A percentile compares a stretch with the other conserved stretches of the same genome.
These are phyloP conservation scores for Suillus americanus DNA, from an alignment of 768 basidiomycete genomes.

Conservation along the genomic window DNA sequence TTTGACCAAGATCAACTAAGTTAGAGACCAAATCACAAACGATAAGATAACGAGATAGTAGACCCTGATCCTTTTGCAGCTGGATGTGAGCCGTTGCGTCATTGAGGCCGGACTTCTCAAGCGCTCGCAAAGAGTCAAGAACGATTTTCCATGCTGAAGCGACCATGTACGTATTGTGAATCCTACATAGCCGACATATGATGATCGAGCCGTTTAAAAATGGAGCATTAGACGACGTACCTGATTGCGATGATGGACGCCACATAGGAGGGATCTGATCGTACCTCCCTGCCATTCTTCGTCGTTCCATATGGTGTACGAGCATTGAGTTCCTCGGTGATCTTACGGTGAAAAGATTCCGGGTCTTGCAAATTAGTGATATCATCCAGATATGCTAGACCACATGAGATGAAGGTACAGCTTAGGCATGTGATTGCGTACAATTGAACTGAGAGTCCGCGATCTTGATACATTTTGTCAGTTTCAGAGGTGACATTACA, in stretches of 20 bases:
- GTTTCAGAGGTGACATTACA: slow-evolving; percentile 60
- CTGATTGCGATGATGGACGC: slow-evolving; percentile 60
- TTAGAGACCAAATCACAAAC: slow-evolving; percentile 62
- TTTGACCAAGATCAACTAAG: slow-evolving; percentile 61
- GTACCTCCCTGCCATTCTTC: slow-evolving; percentile 27
- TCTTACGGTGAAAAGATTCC: slow-evolving; percentile 56
- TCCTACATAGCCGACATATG: slow-evolving; percentile 39
- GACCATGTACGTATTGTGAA: slow-evolving; percentile 81
- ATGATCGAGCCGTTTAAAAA: slow-evolving; percentile 1
- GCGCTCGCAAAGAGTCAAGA: slow-evolving; percentile 51
- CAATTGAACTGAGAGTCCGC: slow-evolving; percentile 75
- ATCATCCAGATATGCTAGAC: slow-evolving; percentile 65
- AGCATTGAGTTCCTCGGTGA: slow-evolving; percentile 56
- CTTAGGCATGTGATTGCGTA: slow-evolving; percentile 30
- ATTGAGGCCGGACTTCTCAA: slow-evolving; percentile 54
- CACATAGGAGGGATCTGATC: slow-evolving; percentile 48
- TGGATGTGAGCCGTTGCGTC: slow-evolving; percentile 52
- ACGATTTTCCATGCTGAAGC: slow-evolving; percentile 83
- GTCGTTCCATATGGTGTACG: slow-evolving; percentile 36
- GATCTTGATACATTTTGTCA: slow-evolving; percentile 63
- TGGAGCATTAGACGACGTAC: slow-evolving; percentile 33
- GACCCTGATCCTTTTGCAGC: slow-evolving; percentile 47
- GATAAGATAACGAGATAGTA: slow-evolving; percentile 62
- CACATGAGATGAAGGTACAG: slow-evolving; percentile 11
- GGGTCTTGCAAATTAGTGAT: slow-evolving; percentile 67